Percentiles rank a stretch among this genome's conserved stretches.
Evolutionary conservation across 805 yeast species (phyloP).

Genomic region (Candida hungchunana): DNA sequence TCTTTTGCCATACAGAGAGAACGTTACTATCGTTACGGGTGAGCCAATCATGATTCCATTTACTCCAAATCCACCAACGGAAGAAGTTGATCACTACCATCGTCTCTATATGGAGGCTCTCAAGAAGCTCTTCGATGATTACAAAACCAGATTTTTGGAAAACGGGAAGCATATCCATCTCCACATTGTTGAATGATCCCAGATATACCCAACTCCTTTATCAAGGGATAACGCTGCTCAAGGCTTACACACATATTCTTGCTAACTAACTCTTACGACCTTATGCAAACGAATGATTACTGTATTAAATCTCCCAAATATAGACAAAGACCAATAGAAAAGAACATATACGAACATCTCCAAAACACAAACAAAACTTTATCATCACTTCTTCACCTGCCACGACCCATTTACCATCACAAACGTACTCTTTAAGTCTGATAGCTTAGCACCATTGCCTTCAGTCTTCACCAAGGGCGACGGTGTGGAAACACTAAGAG

Average conservation of each 20-base stretch:
- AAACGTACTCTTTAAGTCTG: conserved; percentile 15
- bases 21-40: conserved; percentile 74
- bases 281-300: too few relatives aligned
- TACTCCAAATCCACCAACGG: conserved; percentile 38
- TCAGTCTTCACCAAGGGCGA: conserved; percentile 7
- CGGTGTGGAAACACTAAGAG: conserved; percentile 7
- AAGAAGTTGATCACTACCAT: conserved; percentile 68
- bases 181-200: conserved; percentile 22
- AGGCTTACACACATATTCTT: too few relatives aligned
- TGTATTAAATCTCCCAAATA: too few relatives aligned
- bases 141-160: conserved; percentile 47
- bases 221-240: too few relatives aligned
- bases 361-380: too few relatives aligned
- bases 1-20: conserved; percentile 76
- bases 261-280: too few relatives aligned
- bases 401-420: conserved; percentile 17
- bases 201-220: too few relatives aligned
- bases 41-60: conserved; percentile 59
- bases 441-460: neutral
- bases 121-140: conserved; percentile 56
- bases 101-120: conserved; percentile 61
- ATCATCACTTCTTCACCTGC: conserved; percentile 7
- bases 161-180: conserved; percentile 13
- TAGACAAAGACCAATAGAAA: too few relatives aligned
- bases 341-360: too few relatives aligned